Evolutionary conservation across 495 filamentous ascomycete genomes (phyloP), one percentile per base, ranked within the genome.

Genomic region (Penicillium tannophilum): DNA sequence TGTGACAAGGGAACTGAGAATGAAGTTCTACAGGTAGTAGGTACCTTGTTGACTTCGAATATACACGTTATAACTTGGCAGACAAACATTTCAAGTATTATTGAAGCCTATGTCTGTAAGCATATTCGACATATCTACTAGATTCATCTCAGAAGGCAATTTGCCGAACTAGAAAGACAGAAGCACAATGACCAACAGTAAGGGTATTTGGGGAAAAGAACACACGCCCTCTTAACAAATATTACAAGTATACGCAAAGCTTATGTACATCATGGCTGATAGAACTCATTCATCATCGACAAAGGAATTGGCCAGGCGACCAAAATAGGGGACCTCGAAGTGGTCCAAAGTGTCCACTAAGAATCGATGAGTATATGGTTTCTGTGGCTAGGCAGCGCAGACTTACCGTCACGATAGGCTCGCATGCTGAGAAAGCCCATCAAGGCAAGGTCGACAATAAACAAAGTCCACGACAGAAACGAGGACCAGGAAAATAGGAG

Each of bases 321-420:
- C 75, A 16, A 97, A 89, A 71, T 95, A 84, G 4, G 93, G 93
- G n/a, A 97, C 83, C 71, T 97, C 91, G 61, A 87, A 93, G 76
- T 92, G 87, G 69, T 97, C 94, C 44, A 97, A 80, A 7, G 90
- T 96, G 62, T 94, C 92, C 31, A 93, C 86, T 89, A 55, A 9
- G 16, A 54, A 17, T 28, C 6, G 26, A 30, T 54, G 11, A 54
- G 52, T 17, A 54, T 44, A 19, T 30, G 7, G 16, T n/a, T 23
- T 44, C 23, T 43, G 16, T 16, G 16, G n/a, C 50, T 28, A 28
- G 6, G 31, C 17, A 49, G 8, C 17, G 52, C 8, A 16, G 33
- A 64, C 77, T 69, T 71, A 88, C 86, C 92, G 79, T 97, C 92
- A 57, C 79, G 74, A 77, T 96, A 97, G 49, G 94, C 93, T 62